Conservation (phyloP, 2,329 filamentous ascomycete species). For the Pseudogymnoascus pannorum region DNA sequence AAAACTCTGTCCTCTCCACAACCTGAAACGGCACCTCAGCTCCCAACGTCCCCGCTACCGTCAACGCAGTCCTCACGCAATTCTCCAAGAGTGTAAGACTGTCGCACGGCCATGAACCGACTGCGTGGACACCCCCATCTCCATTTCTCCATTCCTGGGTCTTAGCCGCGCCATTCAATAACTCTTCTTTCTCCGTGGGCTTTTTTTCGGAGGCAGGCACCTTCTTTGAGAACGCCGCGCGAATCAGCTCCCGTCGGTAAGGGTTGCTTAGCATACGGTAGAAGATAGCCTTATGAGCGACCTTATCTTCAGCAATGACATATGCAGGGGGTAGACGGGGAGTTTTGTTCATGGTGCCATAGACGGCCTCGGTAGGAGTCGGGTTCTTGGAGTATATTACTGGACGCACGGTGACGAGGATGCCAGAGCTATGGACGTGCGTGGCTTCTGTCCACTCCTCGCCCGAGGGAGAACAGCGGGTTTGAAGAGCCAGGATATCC, state of each 20-base stretch:
- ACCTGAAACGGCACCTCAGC: neutral
- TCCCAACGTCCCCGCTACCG: neutral
- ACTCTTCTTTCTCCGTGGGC: neutral
- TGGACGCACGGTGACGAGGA: neutral
- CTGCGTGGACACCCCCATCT: neutral
- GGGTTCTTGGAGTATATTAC: neutral
- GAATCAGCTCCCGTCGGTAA: neutral
- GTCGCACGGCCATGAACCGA: neutral
- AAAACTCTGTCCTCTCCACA: neutral
- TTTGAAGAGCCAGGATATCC: neutral
- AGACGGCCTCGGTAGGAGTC: neutral
- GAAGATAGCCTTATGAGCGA: neutral
- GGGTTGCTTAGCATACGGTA: neutral
- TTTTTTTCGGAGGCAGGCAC: neutral
- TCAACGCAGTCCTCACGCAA: neutral
- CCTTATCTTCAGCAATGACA: neutral
- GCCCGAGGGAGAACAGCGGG: neutral
- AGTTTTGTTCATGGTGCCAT: neutral
- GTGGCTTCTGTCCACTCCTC: conserved; percentile 1
- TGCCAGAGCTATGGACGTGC: neutral
- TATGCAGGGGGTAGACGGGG: neutral
- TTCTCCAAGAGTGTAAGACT: neutral
- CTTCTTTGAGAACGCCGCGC: neutral
- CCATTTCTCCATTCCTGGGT: neutral
- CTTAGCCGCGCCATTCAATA: neutral